Conservation (phyloP, 192 early-diverging fungal genomes). For the Backusella circina region DNA sequence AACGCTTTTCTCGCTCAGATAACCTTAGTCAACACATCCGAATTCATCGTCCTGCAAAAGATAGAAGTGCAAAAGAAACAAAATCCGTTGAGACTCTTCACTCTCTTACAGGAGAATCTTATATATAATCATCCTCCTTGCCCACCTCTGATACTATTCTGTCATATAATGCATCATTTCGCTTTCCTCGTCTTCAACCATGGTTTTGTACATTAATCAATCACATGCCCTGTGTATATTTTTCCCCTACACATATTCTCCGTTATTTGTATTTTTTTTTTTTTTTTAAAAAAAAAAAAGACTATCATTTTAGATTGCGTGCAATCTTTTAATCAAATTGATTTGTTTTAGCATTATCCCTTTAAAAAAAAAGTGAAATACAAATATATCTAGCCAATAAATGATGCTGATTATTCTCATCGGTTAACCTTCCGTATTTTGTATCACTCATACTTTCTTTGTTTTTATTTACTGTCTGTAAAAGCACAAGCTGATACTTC, state of each 20-base stretch:
- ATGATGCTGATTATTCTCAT: neutral
- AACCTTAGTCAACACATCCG: conserved; percentile 52
- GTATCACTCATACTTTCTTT: neutral
- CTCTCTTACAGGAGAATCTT: neutral
- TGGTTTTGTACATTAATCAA: neutral
- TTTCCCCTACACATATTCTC: neutral
- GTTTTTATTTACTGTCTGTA: neutral
- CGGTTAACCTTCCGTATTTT: neutral
- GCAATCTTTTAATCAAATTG: neutral
- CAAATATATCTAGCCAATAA: neutral
- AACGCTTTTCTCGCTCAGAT: conserved; percentile 50
- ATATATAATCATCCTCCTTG: neutral
- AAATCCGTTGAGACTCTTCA: neutral
- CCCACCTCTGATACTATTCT: neutral
- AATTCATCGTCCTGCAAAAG: conserved; percentile 42
- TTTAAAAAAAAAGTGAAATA: conserved; percentile 4
- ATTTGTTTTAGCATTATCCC: neutral
- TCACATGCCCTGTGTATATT: neutral
- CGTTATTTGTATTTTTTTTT: neutral
- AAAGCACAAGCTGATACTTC: neutral
- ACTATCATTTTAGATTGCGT: neutral
- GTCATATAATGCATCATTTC: neutral
- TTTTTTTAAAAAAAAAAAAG: neutral
- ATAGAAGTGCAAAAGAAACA: neutral
- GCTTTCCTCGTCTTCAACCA: neutral